phyloP scores from a whole-genome alignment of 805 yeast genomes.

The Starmerella vitae region DNA sequence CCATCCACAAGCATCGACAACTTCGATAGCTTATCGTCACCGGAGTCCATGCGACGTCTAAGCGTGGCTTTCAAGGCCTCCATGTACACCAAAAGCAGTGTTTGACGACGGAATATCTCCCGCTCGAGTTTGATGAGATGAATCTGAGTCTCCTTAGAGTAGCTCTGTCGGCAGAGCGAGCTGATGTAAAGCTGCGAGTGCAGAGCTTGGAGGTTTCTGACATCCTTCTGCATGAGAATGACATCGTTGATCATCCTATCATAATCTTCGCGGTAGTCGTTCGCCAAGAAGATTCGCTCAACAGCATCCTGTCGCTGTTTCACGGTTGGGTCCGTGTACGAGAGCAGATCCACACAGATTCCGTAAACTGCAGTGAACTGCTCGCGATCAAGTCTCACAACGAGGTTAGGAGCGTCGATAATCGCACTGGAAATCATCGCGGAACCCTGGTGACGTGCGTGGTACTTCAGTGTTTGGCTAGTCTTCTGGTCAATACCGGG shows the following conservation, averaged over 20 bases:
- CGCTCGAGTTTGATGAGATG: conserved; percentile 25
- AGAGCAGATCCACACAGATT: conserved; percentile 47
- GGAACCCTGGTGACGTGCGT: conserved; percentile 9
- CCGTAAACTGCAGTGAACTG: conserved; percentile 59
- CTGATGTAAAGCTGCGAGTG: conserved; percentile 31
- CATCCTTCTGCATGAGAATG: conserved; percentile 38
- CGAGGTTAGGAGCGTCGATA: conserved; percentile 57
- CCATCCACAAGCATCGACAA: conserved; percentile 57
- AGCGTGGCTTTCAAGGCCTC: conserved; percentile 27
- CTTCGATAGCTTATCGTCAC: conserved; percentile 25
- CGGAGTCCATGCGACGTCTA: conserved; percentile 23
- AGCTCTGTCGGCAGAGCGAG: conserved; percentile 6
- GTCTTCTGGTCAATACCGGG: not conserved
- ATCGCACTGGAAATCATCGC: conserved; percentile 9
- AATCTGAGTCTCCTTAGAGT: conserved; percentile 4
- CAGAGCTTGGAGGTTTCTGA: conserved; percentile 30
- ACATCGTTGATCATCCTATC: conserved; percentile 37
- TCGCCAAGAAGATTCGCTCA: conserved; percentile 52
- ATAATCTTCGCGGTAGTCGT: conserved; percentile 50
- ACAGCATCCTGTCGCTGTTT: conserved; percentile 44
- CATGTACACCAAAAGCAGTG: conserved; percentile 27
- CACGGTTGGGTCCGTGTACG: conserved; percentile 61
- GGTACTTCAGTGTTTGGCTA: conserved; percentile 1
- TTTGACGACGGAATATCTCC: conserved; percentile 21
- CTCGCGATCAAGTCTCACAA: conserved; percentile 53